phyloP scores from a whole-genome alignment of 495 filamentous ascomycete species.

The Lasiosphaeria miniovina region DNA sequence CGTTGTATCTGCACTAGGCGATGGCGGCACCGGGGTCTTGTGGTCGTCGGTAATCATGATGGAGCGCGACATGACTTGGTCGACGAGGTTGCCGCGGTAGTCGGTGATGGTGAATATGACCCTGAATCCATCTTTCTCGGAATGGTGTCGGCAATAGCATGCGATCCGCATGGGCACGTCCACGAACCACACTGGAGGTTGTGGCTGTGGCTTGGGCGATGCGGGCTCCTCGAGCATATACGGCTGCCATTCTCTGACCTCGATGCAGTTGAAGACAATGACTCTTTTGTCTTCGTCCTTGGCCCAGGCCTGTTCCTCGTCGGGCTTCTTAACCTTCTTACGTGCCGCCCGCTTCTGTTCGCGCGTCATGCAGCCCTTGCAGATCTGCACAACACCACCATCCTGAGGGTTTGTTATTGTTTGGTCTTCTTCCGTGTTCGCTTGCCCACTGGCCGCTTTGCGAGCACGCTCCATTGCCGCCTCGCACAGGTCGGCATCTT shows the following conservation, averaged over 20 bases:
- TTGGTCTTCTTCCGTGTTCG: slow-evolving; percentile 49
- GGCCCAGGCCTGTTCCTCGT: slow-evolving; percentile 79
- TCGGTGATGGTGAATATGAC: slow-evolving; percentile 94
- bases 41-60: slow-evolving; percentile 98
- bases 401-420: slow-evolving; percentile 58
- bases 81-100: slow-evolving; percentile 65
- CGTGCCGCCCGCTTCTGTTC: slow-evolving; percentile 83
- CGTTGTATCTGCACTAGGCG: background rate
- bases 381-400: slow-evolving; percentile 87
- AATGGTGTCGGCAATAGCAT: slow-evolving; percentile 93
- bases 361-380: slow-evolving; percentile 73
- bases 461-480: slow-evolving; percentile 67
- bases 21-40: slow-evolving; percentile 54
- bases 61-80: slow-evolving; percentile 78
- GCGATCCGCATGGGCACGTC: slow-evolving; percentile 92
- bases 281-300: slow-evolving; percentile 74
- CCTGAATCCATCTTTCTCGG: slow-evolving; percentile 86
- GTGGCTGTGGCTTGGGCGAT: slow-evolving; percentile 33
- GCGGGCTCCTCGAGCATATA: slow-evolving; percentile 48
- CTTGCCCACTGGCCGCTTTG: slow-evolving; percentile 17
- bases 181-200: slow-evolving; percentile 45
- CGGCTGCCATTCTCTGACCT: slow-evolving; percentile 80
- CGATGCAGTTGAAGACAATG: slow-evolving; percentile 90
- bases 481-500: slow-evolving; percentile 57
- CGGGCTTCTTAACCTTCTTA: slow-evolving; percentile 84